phyloP scores from a whole-genome alignment of 2,329 filamentous ascomycete species.

The Pseudogymnoascus sp. region DNA sequence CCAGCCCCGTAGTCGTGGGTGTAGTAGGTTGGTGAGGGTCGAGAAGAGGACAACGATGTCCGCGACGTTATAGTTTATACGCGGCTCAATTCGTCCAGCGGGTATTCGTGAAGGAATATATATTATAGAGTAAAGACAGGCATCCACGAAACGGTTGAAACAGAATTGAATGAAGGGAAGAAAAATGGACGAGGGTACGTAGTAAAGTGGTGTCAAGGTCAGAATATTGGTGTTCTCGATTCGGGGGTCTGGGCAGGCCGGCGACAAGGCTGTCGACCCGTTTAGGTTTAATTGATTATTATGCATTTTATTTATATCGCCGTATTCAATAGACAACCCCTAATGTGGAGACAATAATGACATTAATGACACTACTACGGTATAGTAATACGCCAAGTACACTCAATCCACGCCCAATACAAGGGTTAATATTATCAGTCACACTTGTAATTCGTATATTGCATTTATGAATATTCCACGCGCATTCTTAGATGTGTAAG shows the following conservation, averaged over 20 bases:
- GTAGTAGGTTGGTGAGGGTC: background rate
- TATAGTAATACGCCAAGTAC: background rate
- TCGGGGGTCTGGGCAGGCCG: background rate
- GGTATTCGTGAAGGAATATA: conserved; percentile 3
- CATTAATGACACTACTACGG: background rate
- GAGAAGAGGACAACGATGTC: conserved; percentile 1
- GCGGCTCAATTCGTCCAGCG: conserved; percentile 1
- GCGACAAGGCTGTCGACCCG: conserved; percentile 9
- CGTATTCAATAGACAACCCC: conserved; percentile 2
- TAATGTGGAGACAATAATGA: background rate
- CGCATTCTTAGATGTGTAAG: background rate
- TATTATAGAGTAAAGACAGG: conserved; percentile 7
- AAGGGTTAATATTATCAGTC: background rate
- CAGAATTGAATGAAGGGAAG: background rate
- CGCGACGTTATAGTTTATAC: background rate
- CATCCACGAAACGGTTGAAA: background rate
- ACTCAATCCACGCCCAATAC: background rate
- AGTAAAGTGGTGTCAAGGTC: conserved; percentile 5
- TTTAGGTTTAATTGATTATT: conserved; percentile 9
- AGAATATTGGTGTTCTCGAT: conserved; percentile 7
- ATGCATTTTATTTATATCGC: conserved; percentile 8
- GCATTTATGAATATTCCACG: background rate
- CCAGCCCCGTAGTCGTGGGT: conserved; percentile 3
- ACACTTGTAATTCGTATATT: conserved; percentile 1
- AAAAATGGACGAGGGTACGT: conserved; percentile 7